These are phyloP conservation scores for Kluyveromyces aestuarii DNA, from an alignment of 805 yeast genomes.

Conservation along the genomic window DNA sequence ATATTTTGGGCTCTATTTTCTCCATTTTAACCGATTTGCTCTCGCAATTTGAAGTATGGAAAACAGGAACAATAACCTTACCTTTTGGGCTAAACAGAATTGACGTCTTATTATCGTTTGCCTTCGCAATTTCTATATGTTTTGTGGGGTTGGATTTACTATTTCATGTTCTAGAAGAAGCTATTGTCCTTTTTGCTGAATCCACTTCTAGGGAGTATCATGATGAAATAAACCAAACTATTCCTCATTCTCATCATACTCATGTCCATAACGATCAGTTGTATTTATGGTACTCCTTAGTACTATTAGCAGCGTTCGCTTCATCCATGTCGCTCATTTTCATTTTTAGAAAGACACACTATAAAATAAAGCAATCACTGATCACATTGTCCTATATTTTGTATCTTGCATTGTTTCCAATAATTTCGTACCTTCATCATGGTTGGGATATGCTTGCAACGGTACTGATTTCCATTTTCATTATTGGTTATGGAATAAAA, in stretches of 20 bases:
- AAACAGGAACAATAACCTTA: constrained; percentile 63
- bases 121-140: constrained; percentile 69
- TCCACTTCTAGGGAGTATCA: constrained; percentile 18
- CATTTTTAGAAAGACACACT: constrained; percentile 22
- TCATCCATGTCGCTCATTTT: constrained; percentile 18
- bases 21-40: constrained; percentile 66
- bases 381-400: constrained; percentile 23
- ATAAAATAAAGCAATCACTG: constrained; percentile 27
- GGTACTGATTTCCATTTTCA: constrained; percentile 18
- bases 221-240: constrained; percentile 24
- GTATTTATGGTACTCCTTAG: constrained; percentile 18
- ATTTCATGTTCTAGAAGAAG: constrained; percentile 80
- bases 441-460: constrained; percentile 25
- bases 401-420: constrained; percentile 22
- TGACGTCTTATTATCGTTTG: constrained; percentile 83
- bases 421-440: constrained; percentile 13
- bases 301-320: constrained; percentile 11
- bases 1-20: constrained; percentile 66
- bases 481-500: constrained; percentile 24
- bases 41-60: constrained; percentile 93
- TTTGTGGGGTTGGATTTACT: constrained; percentile 87
- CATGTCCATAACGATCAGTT: constrained; percentile 8
- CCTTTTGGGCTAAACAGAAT: constrained; percentile 94
- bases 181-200: constrained; percentile 35
- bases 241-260: constrained; percentile 28